phyloP scores from a whole-genome alignment of 2,329 filamentous ascomycete species.

The Penicillium sp. region DNA sequence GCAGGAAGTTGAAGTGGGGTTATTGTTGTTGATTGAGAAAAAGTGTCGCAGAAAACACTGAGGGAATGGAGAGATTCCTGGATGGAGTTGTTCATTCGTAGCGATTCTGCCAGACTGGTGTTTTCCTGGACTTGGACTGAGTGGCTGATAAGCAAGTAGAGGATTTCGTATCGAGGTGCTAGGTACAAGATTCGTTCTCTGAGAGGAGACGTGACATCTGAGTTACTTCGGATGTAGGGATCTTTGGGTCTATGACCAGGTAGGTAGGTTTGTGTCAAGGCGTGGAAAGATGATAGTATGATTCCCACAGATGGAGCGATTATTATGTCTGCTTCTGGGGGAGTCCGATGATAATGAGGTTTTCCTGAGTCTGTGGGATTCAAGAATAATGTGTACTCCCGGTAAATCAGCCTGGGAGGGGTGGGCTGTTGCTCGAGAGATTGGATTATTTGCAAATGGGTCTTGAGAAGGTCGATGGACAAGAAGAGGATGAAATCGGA shows the following conservation, averaged over 20 bases:
- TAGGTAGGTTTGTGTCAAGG: slow-evolving; percentile 69
- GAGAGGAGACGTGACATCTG: slow-evolving; percentile 24
- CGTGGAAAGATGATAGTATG: slow-evolving; percentile 69
- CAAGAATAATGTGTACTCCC: slow-evolving; percentile 20
- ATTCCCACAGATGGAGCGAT: slow-evolving; percentile 69
- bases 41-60: background rate
- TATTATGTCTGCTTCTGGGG: slow-evolving; percentile 62
- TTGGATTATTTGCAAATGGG: slow-evolving; percentile 1
- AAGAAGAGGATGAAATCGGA: slow-evolving; percentile 20
- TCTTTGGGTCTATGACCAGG: slow-evolving; percentile 49
- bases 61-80: background rate
- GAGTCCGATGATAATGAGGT: no score
- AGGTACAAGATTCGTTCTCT: slow-evolving; percentile 3
- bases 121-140: background rate
- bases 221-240: background rate
- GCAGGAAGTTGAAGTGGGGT: background rate
- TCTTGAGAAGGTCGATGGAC: background rate
- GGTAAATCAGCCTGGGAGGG: slow-evolving; percentile 23
- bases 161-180: background rate
- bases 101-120: background rate
- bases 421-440: slow-evolving; percentile 16
- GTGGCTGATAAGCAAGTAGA: background rate
- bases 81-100: background rate
- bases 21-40: background rate
- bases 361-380: background rate